Conservation (phyloP, 768 basidiomycete genomes). For the Cyathus striatus region DNA sequence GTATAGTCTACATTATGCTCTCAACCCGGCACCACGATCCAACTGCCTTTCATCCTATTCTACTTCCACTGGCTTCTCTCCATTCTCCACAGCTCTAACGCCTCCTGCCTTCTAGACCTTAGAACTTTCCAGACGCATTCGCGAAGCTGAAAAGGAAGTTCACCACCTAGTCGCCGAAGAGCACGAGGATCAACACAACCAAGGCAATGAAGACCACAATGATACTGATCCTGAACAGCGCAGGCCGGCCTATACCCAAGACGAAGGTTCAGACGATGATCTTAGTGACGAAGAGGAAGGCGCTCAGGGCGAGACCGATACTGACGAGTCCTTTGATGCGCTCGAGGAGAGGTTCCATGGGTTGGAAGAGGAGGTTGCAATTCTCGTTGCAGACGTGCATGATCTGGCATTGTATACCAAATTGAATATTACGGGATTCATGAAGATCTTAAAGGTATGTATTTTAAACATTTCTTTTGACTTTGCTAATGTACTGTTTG, state of each 20-base stretch:
- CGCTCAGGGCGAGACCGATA: conserved; percentile 14
- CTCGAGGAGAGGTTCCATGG: conserved; percentile 83
- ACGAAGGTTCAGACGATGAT: conserved; percentile 72
- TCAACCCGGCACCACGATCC: too few species aligned
- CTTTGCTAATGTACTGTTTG: too few species aligned
- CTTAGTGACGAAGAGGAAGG: conserved; percentile 33
- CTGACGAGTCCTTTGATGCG: conserved; percentile 59
- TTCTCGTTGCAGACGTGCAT: conserved; percentile 88
- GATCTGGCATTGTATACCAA: conserved; percentile 91
- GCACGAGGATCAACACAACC: conserved; percentile 10
- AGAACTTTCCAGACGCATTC: conserved; percentile 79
- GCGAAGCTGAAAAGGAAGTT: conserved; percentile 77
- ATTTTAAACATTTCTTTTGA: conserved; percentile 5
- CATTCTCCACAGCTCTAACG: background rate
- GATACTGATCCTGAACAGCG: conserved; percentile 58
- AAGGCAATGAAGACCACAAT: conserved; percentile 1
- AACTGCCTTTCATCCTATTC: background rate
- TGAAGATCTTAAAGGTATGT: conserved; percentile 91
- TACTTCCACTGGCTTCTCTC: background rate
- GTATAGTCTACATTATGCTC: background rate
- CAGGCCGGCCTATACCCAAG: conserved; percentile 41
- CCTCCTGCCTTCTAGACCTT: conserved; percentile 46
- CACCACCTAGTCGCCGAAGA: conserved; percentile 69
- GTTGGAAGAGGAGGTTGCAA: conserved; percentile 92
- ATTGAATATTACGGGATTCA: conserved; percentile 96